Base-by-base conservation (phyloP, 306 rosid species). In the Canavalia gladiata region DNA sequence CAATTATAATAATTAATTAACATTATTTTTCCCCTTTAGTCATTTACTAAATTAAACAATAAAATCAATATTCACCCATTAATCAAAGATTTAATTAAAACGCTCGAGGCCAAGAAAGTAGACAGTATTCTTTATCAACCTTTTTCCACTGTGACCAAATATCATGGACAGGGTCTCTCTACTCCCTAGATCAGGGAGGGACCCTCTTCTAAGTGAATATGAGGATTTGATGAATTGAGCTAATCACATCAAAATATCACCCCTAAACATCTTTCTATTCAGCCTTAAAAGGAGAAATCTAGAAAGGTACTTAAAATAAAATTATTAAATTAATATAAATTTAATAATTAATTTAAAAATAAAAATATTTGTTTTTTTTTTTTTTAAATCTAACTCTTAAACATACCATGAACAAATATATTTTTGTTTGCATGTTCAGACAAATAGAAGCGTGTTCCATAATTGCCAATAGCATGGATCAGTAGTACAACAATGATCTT, bases 211-310 rank as follows among this genome's bases (percentile, higher is more conserved):
- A 46, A 37, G 55, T 67, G 62, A 66, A 67, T 25, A 42, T 42
- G 70, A 41, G 69, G 58, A 54, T 67, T 65, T 37, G 70, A 7
- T 64, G 34, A 49, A 34, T 77, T 29, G 57, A 81, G 56, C 31
- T 11, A 81, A 81, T 60, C 64, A 35, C 59, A 57, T 69, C 82
- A 77, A 69, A 55, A 25, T 47, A 37, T 81, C 18, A 56, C 5
- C 7, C 65, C 57, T 18, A 41, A 42, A 60, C 7, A 73, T 1
- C 5, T 1, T 25, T 4, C 81, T 35, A 35, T 9, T 25, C 52
- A 28, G 10, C n/a, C 29, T n/a, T 55, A 28, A 78, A 73, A 45
- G 66, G 88, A 76, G 80, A 59, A 68, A 58, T 83, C 87, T 74
- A 60, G 89, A 85, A 75, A 76, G 77, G 65, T 68, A 18, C 25